Evolutionary conservation across 2,329 filamentous ascomycete genomes (phyloP).

Genomic region (Gliomastix tumulicola): DNA sequence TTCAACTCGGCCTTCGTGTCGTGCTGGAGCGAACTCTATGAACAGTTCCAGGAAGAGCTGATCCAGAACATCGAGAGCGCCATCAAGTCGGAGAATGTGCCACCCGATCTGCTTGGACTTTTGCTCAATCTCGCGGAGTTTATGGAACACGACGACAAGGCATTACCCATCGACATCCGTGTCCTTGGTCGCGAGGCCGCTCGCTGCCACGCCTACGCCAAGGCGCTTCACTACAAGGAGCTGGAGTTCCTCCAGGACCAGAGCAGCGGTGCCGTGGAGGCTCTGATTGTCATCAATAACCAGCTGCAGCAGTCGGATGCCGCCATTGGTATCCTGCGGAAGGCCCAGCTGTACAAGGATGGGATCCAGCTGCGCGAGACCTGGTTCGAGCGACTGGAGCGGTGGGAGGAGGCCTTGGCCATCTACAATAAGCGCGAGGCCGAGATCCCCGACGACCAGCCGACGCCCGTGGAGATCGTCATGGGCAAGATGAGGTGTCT

Average conservation of each 20-base stretch:
- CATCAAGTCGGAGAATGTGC: slow-evolving; percentile 90
- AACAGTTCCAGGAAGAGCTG: slow-evolving; percentile 93
- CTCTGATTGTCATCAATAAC: slow-evolving; percentile 98
- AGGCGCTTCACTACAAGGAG: slow-evolving; percentile 98
- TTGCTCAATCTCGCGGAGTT: slow-evolving; percentile 96
- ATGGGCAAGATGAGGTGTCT: slow-evolving; percentile 99
- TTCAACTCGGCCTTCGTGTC: slow-evolving; percentile 99
- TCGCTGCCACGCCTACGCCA: slow-evolving; percentile 95
- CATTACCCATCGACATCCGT: slow-evolving; percentile 92
- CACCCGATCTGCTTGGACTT: slow-evolving; percentile 89
- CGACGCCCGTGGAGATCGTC: slow-evolving; percentile 78
- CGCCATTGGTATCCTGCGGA: slow-evolving; percentile 93
- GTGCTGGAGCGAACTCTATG: slow-evolving; percentile 97
- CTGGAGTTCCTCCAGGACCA: slow-evolving; percentile 97
- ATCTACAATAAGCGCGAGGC: slow-evolving; percentile 85
- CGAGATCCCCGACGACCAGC: slow-evolving; percentile 51
- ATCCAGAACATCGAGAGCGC: slow-evolving; percentile 94
- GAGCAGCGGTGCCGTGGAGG: slow-evolving; percentile 90
- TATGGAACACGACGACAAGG: slow-evolving; percentile 99
- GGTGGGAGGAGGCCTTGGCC: slow-evolving; percentile 93
- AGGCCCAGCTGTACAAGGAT: slow-evolving; percentile 92
- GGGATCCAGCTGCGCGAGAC: slow-evolving; percentile 91
- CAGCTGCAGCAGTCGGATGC: slow-evolving; percentile 98
- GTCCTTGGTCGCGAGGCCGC: slow-evolving; percentile 91
- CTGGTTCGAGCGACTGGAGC: slow-evolving; percentile 97